Percentiles rank a stretch among this genome's conserved stretches.
phyloP scores from a whole-genome alignment of 345 rosid genomes.

The Aquilaria malaccensis region DNA sequence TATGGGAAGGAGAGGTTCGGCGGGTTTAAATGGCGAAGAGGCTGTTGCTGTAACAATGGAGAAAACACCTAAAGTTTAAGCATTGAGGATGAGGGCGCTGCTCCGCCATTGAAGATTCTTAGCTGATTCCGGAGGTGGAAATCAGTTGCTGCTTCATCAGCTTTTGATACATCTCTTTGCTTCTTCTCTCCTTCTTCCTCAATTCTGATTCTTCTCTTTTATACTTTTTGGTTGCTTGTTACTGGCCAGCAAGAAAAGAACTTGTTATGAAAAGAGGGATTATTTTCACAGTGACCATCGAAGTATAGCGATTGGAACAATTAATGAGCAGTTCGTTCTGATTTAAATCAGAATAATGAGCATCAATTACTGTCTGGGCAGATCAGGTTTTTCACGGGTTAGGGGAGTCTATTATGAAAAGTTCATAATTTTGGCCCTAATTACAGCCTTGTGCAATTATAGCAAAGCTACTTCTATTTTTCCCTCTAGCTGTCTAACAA shows the following conservation, averaged over 20 bases:
- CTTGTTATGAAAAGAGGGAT: background rate
- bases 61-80: conserved; percentile 21
- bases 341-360: too few species aligned
- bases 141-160: conserved; percentile 1
- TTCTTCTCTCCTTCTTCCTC: background rate
- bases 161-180: conserved; percentile 4
- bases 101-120: conserved; percentile 11
- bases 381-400: too few species aligned
- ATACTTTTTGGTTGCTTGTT: conserved; percentile 5
- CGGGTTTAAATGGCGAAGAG: conserved; percentile 10
- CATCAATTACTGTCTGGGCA: too few species aligned
- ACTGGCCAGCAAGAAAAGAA: conserved; percentile 17
- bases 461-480: too few species aligned
- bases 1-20: background rate
- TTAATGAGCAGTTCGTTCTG: too few species aligned
- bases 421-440: too few species aligned
- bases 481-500: too few species aligned
- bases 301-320: too few species aligned
- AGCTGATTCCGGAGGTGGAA: conserved; percentile 11
- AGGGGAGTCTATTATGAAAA: too few species aligned
- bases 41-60: background rate
- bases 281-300: too few species aligned
- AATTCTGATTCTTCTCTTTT: conserved; percentile 8
- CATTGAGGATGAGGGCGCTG: background rate
- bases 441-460: too few species aligned